A percentile compares a stretch with the other conserved stretches of the same genome.
Conservation (phyloP, 768 basidiomycete species). For the Suillus ampliporus region DNA sequence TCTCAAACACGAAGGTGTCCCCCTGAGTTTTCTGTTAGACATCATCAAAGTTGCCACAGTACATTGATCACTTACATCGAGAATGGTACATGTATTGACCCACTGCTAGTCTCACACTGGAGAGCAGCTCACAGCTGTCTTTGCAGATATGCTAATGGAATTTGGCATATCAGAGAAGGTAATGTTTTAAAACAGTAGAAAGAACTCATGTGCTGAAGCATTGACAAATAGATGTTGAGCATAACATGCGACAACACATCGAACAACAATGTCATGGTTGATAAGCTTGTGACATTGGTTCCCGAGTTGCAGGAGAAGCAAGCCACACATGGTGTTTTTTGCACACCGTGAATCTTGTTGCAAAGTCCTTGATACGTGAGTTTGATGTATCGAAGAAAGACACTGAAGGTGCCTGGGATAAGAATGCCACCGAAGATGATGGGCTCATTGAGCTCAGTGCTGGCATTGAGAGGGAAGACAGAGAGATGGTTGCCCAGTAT, state of each 20-base stretch:
- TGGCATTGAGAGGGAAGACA: neutral
- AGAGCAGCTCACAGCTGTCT: slow-evolving; percentile 21
- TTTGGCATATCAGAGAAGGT: slow-evolving; percentile 27
- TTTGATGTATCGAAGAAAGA: slow-evolving; percentile 7
- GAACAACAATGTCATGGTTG: slow-evolving; percentile 42
- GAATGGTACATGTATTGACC: neutral
- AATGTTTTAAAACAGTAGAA: neutral
- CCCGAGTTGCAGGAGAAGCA: slow-evolving; percentile 25
- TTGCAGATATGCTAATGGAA: slow-evolving; percentile 24
- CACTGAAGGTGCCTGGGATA: neutral
- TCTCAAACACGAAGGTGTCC: slow-evolving; percentile 21
- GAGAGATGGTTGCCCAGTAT: neutral
- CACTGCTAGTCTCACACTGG: slow-evolving; percentile 25
- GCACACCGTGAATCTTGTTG: slow-evolving; percentile 46
- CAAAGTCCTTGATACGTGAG: slow-evolving; percentile 31
- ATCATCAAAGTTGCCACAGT: slow-evolving; percentile 29
- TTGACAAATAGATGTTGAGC: slow-evolving; percentile 23
- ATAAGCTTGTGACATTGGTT: slow-evolving; percentile 29
- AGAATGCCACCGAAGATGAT: neutral
- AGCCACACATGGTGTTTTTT: slow-evolving; percentile 42
- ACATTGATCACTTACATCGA: neutral
- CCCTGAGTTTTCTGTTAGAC: slow-evolving; percentile 24
- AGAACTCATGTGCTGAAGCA: slow-evolving; percentile 11
- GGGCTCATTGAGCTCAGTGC: neutral
- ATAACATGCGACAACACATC: slow-evolving; percentile 31